phyloP scores from a whole-genome alignment of 352 stramenopile species.

The Phytophthora syringae region DNA sequence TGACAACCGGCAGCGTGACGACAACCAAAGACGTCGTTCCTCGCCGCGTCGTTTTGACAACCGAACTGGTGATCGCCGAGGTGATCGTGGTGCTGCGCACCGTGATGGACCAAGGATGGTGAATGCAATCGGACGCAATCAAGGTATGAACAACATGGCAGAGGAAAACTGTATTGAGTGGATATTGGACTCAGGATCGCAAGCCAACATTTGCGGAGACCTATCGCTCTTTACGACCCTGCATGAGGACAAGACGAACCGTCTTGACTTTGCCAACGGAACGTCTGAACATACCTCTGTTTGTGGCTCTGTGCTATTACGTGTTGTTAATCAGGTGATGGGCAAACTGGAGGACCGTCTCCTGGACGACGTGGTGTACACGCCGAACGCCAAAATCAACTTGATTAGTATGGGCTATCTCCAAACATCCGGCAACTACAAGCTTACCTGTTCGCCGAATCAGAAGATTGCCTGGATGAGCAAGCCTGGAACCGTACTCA shows the following conservation, averaged over 20 bases:
- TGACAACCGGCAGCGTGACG: too few species aligned
- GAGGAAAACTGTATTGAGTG: too few species aligned
- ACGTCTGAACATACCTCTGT: not conserved
- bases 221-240: constrained; percentile 7
- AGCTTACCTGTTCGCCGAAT: too few species aligned
- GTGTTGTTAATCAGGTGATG: constrained; percentile 5
- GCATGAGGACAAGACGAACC: not conserved
- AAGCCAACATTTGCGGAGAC: constrained; percentile 10
- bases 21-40: too few species aligned
- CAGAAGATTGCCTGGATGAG: too few species aligned
- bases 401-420: too few species aligned
- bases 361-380: constrained; percentile 11
- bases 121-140: too few species aligned
- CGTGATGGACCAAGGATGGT: not conserved
- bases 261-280: constrained; percentile 2
- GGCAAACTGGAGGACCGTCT: constrained; percentile 10
- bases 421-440: too few species aligned
- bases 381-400: not conserved
- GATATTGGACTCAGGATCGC: not conserved
- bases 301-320: constrained; percentile 4
- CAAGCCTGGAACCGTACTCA: too few species aligned
- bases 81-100: not conserved
- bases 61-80: too few species aligned
- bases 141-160: too few species aligned
- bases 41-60: not conserved